A percentile compares a stretch with the other conserved stretches of the same genome.
These are phyloP conservation scores for Forsythia viridissima DNA, from an alignment of 257 asterid genomes.

Conservation along the genomic window DNA sequence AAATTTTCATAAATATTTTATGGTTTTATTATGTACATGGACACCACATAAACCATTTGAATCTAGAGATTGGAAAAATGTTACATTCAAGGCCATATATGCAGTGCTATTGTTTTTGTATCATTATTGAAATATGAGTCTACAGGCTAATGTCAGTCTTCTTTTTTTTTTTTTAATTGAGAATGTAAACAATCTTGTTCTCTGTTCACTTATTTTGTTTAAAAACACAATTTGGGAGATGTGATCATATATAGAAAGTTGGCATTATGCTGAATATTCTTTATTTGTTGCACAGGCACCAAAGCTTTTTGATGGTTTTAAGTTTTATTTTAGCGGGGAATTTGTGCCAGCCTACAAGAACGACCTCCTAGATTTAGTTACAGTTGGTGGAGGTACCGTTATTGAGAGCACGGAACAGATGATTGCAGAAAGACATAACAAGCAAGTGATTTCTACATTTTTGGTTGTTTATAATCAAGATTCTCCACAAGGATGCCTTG, in stretches of 20 bases:
- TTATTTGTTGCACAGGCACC: slow-evolving; percentile 53
- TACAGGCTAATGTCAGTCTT: background rate
- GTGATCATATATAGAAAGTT: background rate
- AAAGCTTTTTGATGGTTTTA: slow-evolving; percentile 62
- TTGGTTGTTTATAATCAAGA: slow-evolving; percentile 59
- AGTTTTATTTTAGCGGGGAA: slow-evolving; percentile 63
- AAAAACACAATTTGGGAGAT: background rate
- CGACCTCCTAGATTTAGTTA: slow-evolving; percentile 62
- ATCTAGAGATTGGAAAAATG: background rate
- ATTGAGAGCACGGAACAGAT: slow-evolving; percentile 44
- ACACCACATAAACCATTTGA: background rate
- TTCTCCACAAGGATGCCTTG: slow-evolving; percentile 31
- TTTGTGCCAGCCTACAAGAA: slow-evolving; percentile 57
- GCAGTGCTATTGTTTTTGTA: too few relatives aligned
- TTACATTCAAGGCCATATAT: too few relatives aligned
- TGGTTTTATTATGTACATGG: background rate
- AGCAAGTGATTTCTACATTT: slow-evolving; percentile 22
- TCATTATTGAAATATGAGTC: too few relatives aligned
- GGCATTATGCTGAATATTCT: background rate
- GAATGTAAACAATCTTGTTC: background rate
- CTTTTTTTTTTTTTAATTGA: background rate
- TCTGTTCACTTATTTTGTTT: background rate
- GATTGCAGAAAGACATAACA: slow-evolving; percentile 17
- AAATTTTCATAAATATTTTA: background rate
- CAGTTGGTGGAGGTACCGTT: slow-evolving; percentile 67